Base-by-base conservation (phyloP, 129 eudicot genomes). In the Mikania micrantha region DNA sequence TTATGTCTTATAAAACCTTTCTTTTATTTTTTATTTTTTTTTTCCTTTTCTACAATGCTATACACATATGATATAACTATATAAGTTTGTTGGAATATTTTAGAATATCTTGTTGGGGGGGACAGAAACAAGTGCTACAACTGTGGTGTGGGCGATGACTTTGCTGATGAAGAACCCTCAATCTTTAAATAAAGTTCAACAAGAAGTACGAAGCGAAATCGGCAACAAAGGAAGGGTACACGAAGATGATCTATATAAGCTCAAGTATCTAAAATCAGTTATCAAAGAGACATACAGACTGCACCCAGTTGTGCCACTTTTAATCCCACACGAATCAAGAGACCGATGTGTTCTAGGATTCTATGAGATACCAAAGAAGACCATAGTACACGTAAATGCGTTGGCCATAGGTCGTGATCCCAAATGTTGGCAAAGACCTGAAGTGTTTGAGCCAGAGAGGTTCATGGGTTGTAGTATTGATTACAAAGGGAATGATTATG, bases 381-480 rank as follows among this genome's bases (percentile, higher is more conserved):
- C 81, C 0, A 5, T 75, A 16, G 78, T 71, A 29, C 65, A 70
- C 38, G 78, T 80, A n/a, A 80, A 75, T 19, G 74, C 49, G 1
- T 80, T 74, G 84, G 84, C 84, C 0, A 13, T 80, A 4, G 84
- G 84, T 5, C 70, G 84, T 15, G 84, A 80, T 49, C 81, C 78
- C 0, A 74, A 75, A 27, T 61, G 50, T 66, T 80, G 84, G 84
- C 74, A 70, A 31, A 36, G 38, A 7, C 72, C 84, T 6, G 70
- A 80, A 5, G 80, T 63, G 54, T 80, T 80, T 12, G 27, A 54
- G 9, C 80, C 84, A 0, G 84, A 80, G 54, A 80, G 84, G 64
- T 80, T 80, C 15, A 35, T 75, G 31, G 78, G 77, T 2, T 71
- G 52, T 70, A 19, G 31, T 5, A 19, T 71, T 16, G 84, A 80